phyloP scores from a whole-genome alignment of 2,329 filamentous ascomycete species.

The Scedosporium apiospermum region DNA sequence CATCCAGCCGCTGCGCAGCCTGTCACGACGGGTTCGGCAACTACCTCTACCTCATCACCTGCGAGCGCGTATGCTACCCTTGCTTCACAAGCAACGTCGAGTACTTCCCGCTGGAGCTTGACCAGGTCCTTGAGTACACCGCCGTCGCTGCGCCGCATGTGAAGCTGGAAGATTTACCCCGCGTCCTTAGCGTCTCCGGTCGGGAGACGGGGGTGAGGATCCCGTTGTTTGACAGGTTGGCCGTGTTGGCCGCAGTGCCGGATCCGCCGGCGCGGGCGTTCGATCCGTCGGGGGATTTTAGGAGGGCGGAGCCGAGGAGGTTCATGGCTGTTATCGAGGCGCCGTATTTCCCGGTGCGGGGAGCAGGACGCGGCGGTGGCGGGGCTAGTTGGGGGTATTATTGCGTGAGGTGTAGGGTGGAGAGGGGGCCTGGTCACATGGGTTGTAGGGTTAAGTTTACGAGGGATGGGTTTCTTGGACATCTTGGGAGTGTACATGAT shows the following conservation, averaged over 20 bases:
- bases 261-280: background rate
- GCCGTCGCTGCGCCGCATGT: background rate
- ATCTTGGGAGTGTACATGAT: background rate
- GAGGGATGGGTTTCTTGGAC: background rate
- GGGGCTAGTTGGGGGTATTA: background rate
- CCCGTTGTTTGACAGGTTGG: background rate
- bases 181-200: background rate
- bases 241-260: background rate
- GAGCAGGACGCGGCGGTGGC: background rate
- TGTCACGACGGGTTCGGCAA: slow-evolving; percentile 25
- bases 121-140: background rate
- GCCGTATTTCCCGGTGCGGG: background rate
- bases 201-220: background rate
- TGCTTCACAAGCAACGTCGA: slow-evolving; percentile 14
- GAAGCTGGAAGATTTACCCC: background rate
- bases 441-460: background rate
- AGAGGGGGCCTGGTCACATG: background rate
- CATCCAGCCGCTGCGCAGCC: slow-evolving; percentile 18
- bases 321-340: background rate
- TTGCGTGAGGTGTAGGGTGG: background rate
- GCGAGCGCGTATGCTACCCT: slow-evolving; percentile 26
- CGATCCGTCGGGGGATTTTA: background rate
- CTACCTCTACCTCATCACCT: slow-evolving; percentile 28
- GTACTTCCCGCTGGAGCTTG: background rate
- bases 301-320: background rate